Evolutionary conservation across 106 monocot species (phyloP).

Genomic region (Apostasia shenzhenica): DNA sequence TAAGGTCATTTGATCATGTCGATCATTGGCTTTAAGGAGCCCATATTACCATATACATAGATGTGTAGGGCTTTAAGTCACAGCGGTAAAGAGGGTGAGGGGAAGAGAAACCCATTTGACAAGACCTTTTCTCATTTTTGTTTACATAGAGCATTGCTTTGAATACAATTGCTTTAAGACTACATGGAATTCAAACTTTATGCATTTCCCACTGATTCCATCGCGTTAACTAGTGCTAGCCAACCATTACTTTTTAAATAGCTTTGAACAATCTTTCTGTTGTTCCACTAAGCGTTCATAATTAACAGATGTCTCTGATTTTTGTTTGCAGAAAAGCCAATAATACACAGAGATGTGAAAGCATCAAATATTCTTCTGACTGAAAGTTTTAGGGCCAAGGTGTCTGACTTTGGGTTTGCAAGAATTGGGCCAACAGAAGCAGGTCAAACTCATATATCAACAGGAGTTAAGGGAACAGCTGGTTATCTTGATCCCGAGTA

Average conservation of each 20-base stretch:
- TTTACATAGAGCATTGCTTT: too few species aligned
- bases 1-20: too few species aligned
- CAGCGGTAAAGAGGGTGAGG: too few species aligned
- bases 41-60: too few species aligned
- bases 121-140: too few species aligned
- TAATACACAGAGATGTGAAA: conserved; percentile 17
- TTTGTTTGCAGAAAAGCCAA: conserved; percentile 9
- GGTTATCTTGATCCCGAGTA: conserved; percentile 16
- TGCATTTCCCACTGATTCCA: too few species aligned
- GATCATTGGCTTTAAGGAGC: too few species aligned
- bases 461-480: conserved; percentile 9
- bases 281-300: background rate
- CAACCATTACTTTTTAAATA: background rate
- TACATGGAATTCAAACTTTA: too few species aligned
- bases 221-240: too few species aligned
- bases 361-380: conserved; percentile 15
- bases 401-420: conserved; percentile 14
- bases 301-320: background rate
- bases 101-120: too few species aligned
- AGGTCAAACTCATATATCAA: conserved; percentile 13
- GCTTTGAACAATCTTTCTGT: background rate
- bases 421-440: conserved; percentile 9
- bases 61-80: too few species aligned
- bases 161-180: too few species aligned
- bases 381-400: conserved; percentile 12